Base-by-base conservation (phyloP, 1,284 basidiomycete genomes). In the Ustilago crameri region DNA sequence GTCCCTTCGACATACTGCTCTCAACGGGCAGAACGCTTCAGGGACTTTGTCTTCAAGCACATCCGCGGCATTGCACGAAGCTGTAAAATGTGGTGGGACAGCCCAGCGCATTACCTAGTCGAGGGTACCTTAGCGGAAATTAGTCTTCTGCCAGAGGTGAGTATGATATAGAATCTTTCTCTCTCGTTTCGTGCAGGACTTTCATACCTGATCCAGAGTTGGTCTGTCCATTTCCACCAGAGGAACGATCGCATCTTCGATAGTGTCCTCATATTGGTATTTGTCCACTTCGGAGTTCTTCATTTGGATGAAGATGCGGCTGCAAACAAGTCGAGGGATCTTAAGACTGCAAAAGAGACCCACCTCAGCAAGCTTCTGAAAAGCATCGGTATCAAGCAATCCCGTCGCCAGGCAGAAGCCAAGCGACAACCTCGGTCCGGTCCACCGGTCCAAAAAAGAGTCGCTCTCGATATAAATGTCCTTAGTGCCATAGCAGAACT, bases 201-300 rank as follows among this genome's bases (percentile, higher is more conserved):
- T n/a, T n/a, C n/a, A n/a, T n/a, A n/a, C n/a, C n/a, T n/a, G n/a
- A n/a, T n/a, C n/a, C n/a, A n/a, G n/a, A n/a, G n/a, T n/a, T n/a
- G n/a, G n/a, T n/a, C n/a, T n/a, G n/a, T n/a, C n/a, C n/a, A n/a
- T n/a, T n/a, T n/a, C n/a, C n/a, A n/a, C n/a, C n/a, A 54, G 43
- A 22, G 9, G 5, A 53, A 46, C 5, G 51, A 65, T 5, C 51
- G 41, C 1, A 35, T 56, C 37, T 41, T 43, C 15, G 49, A 58
- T 15, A 50, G 51, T 12, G 27, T 53, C 12, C 50, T 53, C 22
- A 41, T 42, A 2, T 10, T 65, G 24, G 55, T 49, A 18, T 54
- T 57, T 5, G 27, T 56, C 22, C 53, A 63, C 26, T 55, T 63
- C 35, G 60, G 53, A 9, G 42, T 56, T 15, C 43, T 52, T 12